A percentile compares a stretch with the other conserved stretches of the same genome.
Conservation (phyloP, 148 eudicot species). For the Fagopyrum tataricum region DNA sequence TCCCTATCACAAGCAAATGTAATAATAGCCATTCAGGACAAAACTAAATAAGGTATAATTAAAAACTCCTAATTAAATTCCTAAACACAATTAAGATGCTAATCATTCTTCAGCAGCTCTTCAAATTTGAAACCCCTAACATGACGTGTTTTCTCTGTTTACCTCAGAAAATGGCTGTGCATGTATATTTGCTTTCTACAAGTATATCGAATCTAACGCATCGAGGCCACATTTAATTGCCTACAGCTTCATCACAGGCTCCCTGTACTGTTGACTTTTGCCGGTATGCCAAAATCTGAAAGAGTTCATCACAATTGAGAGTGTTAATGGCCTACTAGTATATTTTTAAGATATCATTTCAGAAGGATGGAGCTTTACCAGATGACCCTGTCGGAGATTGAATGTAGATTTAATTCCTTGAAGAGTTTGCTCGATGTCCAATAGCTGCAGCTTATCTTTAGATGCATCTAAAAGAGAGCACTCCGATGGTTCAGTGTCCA, state of each 20-base stretch:
- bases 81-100: not conserved
- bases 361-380: slow-evolving; percentile 32
- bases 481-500: slow-evolving; percentile 11
- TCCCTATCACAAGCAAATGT: not conserved
- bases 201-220: not conserved
- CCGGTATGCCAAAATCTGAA: slow-evolving; percentile 40
- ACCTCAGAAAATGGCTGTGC: not conserved
- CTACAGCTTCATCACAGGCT: not conserved
- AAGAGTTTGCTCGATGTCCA: slow-evolving; percentile 46
- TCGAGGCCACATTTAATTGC: not conserved
- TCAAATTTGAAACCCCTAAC: not conserved
- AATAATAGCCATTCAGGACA: not conserved
- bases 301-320: not conserved
- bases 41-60: not conserved
- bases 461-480: slow-evolving; percentile 23
- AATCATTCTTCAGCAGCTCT: not conserved
- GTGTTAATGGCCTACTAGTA: not conserved
- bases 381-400: slow-evolving; percentile 28
- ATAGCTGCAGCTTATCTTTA: slow-evolving; percentile 35
- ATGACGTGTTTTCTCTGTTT: not conserved
- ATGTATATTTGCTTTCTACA: slow-evolving; percentile 1
- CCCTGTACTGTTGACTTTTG: slow-evolving; percentile 17
- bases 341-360: not conserved
- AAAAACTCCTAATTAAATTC: not conserved
- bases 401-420: slow-evolving; percentile 29